phyloP scores from a whole-genome alignment of 2,329 filamentous ascomycete species.

The Fusarium sp. region DNA sequence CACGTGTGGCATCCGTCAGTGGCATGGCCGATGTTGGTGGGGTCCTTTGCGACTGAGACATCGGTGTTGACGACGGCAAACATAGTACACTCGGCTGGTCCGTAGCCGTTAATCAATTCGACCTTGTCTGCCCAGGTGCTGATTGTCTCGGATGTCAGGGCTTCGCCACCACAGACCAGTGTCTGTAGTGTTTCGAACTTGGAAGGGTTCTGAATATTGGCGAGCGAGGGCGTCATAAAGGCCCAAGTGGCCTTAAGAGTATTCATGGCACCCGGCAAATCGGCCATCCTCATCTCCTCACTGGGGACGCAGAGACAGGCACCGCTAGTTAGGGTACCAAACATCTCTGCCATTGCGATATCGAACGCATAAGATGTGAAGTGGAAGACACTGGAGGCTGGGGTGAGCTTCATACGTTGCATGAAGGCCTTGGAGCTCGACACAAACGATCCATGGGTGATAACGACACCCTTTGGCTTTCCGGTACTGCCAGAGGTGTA shows the following conservation, averaged over 20 bases:
- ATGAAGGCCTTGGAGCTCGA: slow-evolving; percentile 28
- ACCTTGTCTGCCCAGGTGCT: slow-evolving; percentile 37
- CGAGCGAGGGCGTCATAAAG: slow-evolving; percentile 47
- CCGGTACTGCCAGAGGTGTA: slow-evolving; percentile 49
- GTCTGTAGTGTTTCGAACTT: slow-evolving; percentile 31
- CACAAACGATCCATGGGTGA: slow-evolving; percentile 38
- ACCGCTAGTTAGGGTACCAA: slow-evolving; percentile 26
- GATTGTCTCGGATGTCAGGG: slow-evolving; percentile 33
- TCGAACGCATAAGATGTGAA: slow-evolving; percentile 49
- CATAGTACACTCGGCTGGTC: slow-evolving; percentile 42
- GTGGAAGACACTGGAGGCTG: slow-evolving; percentile 35
- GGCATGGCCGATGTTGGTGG: slow-evolving; percentile 24
- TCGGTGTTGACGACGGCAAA: slow-evolving; percentile 27
- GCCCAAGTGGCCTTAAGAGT: slow-evolving; percentile 35
- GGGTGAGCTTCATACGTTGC: slow-evolving; percentile 20
- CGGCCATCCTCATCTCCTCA: slow-evolving; percentile 41
- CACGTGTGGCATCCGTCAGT: slow-evolving; percentile 24
- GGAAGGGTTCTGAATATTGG: slow-evolving; percentile 41
- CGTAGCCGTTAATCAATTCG: slow-evolving; percentile 45
- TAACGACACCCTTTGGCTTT: slow-evolving; percentile 45
- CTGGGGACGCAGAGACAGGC: slow-evolving; percentile 47
- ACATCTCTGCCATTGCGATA: slow-evolving; percentile 40
- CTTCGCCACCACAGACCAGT: slow-evolving; percentile 44
- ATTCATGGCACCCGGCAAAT: slow-evolving; percentile 38
- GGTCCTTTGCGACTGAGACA: background rate